Percentiles rank a stretch among this genome's conserved stretches.
Evolutionary conservation across 345 rosid genomes (phyloP).

Genomic region (Eutrema japonicum): DNA sequence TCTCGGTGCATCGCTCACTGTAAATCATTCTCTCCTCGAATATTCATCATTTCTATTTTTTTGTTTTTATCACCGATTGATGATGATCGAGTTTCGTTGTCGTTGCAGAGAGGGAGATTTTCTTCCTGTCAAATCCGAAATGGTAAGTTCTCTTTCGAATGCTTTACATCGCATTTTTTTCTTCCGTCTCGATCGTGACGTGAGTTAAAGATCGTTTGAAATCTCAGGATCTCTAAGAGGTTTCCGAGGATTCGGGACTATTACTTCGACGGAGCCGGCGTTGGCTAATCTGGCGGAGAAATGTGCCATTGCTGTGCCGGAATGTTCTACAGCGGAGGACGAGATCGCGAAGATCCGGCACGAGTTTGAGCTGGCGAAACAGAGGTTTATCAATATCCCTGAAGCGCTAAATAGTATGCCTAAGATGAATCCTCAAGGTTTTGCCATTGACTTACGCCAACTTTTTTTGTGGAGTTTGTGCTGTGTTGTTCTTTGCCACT

Average conservation of each 20-base stretch:
- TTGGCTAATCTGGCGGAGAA: slow-evolving; percentile 49
- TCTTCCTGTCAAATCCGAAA: slow-evolving; percentile 38
- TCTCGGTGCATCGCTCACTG: slow-evolving; percentile 40
- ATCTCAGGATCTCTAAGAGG: slow-evolving; percentile 47
- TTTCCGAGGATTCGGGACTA: slow-evolving; percentile 44
- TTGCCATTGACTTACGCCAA: background rate
- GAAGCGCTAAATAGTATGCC: slow-evolving; percentile 65
- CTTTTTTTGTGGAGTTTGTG: background rate
- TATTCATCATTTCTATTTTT: background rate
- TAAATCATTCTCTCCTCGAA: slow-evolving; percentile 12
- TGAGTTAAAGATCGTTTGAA: slow-evolving; percentile 10
- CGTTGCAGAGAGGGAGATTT: slow-evolving; percentile 51
- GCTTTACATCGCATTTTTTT: background rate
- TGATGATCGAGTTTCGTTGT: slow-evolving; percentile 31
- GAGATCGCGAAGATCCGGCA: slow-evolving; percentile 62
- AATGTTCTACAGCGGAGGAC: slow-evolving; percentile 37
- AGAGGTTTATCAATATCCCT: slow-evolving; percentile 75
- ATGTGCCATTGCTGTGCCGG: slow-evolving; percentile 34
- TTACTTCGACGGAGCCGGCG: slow-evolving; percentile 42
- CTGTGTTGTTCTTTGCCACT: background rate
- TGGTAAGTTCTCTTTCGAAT: slow-evolving; percentile 40
- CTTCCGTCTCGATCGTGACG: background rate
- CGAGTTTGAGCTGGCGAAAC: slow-evolving; percentile 71
- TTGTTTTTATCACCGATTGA: slow-evolving; percentile 1
- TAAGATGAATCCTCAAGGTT: slow-evolving; percentile 89